These are phyloP conservation scores for Kockiozyma suomiensis DNA, from an alignment of 805 yeast genomes.

Conservation along the genomic window DNA sequence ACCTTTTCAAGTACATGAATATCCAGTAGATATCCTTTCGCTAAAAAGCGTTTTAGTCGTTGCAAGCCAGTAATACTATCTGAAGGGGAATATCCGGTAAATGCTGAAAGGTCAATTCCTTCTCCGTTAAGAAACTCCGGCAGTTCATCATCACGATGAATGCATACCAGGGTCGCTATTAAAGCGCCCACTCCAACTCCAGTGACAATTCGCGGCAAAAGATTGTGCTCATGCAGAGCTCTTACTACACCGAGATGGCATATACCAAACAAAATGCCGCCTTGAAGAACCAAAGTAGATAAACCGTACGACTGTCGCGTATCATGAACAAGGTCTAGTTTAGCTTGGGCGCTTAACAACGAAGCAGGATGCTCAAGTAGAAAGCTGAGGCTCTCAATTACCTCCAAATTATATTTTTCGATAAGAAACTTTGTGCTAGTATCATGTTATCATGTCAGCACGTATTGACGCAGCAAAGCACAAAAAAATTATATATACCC, in stretches of 20 bases:
- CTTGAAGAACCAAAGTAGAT: slow-evolving; percentile 88
- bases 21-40: slow-evolving; percentile 85
- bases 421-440: slow-evolving; percentile 84
- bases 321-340: slow-evolving; percentile 78
- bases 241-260: slow-evolving; percentile 93
- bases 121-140: slow-evolving; percentile 43
- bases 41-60: slow-evolving; percentile 61
- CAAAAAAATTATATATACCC: slow-evolving; percentile 45
- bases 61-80: slow-evolving; percentile 5
- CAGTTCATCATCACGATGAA: slow-evolving; percentile 68
- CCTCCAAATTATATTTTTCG: slow-evolving; percentile 82
- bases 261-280: slow-evolving; percentile 91
- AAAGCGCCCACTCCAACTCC: slow-evolving; percentile 96
- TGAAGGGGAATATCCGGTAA: slow-evolving; percentile 9
- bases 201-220: slow-evolving; percentile 81
- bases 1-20: slow-evolving; percentile 75
- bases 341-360: slow-evolving; percentile 50
- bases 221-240: slow-evolving; percentile 71
- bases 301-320: slow-evolving; percentile 85
- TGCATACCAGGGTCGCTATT: slow-evolving; percentile 83
- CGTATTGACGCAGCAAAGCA: background rate
- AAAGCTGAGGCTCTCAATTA: slow-evolving; percentile 64
- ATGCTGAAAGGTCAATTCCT: slow-evolving; percentile 25
- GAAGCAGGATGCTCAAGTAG: slow-evolving; percentile 46
- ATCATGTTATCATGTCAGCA: background rate